Evolutionary conservation across 768 basidiomycete genomes (phyloP).

Genomic region (Leccinum barrowsii): DNA sequence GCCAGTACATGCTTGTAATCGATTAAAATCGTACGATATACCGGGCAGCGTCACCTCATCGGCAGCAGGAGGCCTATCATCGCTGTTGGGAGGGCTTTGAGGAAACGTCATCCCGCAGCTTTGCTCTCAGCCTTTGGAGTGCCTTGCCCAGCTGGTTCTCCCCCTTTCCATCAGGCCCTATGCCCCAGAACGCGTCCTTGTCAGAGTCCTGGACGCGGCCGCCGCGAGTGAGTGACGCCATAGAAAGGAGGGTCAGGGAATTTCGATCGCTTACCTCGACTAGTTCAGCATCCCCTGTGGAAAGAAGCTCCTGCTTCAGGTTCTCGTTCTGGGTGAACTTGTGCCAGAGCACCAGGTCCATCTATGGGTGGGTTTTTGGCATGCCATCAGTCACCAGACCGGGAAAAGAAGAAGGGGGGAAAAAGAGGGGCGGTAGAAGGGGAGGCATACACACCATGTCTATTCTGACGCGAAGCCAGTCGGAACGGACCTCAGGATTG

Average conservation of each 20-base stretch:
- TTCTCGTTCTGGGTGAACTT: conserved; percentile 41
- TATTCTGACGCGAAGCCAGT: conserved; percentile 33
- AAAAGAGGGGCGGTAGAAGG: not conserved
- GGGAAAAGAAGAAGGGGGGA: not conserved
- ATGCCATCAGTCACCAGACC: conserved; percentile 6
- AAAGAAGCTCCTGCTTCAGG: conserved; percentile 34
- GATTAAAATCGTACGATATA: conserved; percentile 31
- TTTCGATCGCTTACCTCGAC: conserved; percentile 34
- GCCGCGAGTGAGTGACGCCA: conserved; percentile 13
- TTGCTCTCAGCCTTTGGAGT: conserved; percentile 35
- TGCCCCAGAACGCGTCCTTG: conserved; percentile 42
- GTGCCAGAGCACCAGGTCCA: conserved; percentile 38
- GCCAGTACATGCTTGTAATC: conserved; percentile 12
- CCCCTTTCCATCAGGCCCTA: conserved; percentile 36
- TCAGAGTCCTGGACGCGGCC: conserved; percentile 22
- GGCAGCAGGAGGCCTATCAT: conserved; percentile 17
- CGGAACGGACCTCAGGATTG: conserved; percentile 34
- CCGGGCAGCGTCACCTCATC: conserved; percentile 11
- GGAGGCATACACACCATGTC: conserved; percentile 25
- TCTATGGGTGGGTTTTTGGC: conserved; percentile 15
- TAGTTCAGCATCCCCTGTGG: conserved; percentile 36
- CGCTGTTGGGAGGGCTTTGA: conserved; percentile 12
- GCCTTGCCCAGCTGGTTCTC: conserved; percentile 42
- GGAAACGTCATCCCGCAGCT: conserved; percentile 25
- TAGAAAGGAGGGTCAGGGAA: not conserved